Conservation (phyloP, 768 basidiomycete genomes). For the Favolaschia claudopus region DNA sequence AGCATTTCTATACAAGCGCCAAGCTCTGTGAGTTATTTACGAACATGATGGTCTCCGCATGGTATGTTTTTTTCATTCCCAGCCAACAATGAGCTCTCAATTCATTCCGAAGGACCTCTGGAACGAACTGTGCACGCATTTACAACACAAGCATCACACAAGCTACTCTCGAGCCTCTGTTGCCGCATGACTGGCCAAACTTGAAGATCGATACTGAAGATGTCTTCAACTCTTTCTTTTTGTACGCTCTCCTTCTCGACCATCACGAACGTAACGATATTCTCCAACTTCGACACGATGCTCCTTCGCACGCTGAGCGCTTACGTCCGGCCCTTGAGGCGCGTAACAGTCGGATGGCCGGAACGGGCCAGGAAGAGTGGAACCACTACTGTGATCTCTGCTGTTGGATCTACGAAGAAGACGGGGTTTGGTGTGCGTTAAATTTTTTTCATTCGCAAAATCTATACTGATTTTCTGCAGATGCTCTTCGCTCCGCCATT, state of each 20-base stretch:
- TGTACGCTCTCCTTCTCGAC: conserved; percentile 31
- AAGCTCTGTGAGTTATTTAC: conserved; percentile 16
- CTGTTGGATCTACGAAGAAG: conserved; percentile 25
- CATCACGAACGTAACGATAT: conserved; percentile 5
- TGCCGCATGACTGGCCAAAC: conserved; percentile 21
- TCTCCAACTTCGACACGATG: conserved; percentile 29
- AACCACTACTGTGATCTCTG: conserved; percentile 39
- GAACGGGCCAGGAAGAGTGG: conserved; percentile 38
- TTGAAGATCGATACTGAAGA: conserved; percentile 26
- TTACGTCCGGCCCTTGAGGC: conserved; percentile 29
- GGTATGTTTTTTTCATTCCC: not conserved
- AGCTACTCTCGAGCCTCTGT: not conserved
- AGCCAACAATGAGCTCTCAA: not conserved
- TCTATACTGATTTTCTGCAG: not conserved
- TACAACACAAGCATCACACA: conserved; percentile 31
- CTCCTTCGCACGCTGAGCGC: conserved; percentile 26
- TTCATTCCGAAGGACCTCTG: conserved; percentile 30
- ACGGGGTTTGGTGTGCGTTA: conserved; percentile 11
- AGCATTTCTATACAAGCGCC: conserved; percentile 18
- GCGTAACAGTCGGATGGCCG: conserved; percentile 32
- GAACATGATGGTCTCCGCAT: conserved; percentile 16
- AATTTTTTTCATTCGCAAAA: conserved; percentile 2
- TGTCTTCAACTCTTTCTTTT: conserved; percentile 36
- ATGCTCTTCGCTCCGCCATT: not conserved
- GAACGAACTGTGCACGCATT: conserved; percentile 37